Conservation (phyloP, 768 basidiomycete genomes). For the Macrolepiota fuliginosa region DNA sequence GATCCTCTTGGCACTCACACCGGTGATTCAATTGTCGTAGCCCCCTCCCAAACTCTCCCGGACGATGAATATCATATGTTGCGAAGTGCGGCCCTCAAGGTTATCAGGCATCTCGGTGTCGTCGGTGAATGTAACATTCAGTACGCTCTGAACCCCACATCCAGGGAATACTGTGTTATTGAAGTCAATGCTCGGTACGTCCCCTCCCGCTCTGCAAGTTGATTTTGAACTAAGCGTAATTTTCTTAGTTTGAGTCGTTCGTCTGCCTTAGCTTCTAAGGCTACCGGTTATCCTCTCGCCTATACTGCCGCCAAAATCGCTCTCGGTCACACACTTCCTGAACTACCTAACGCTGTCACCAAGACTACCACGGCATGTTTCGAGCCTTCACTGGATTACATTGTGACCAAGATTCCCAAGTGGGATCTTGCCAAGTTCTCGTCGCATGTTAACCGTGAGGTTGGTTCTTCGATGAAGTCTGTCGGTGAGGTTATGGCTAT, state of each 20-base stretch:
- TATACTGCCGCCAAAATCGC: slow-evolving; percentile 99
- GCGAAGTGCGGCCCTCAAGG: slow-evolving; percentile 95
- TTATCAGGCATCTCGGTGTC: slow-evolving; percentile 87
- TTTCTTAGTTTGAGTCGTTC: slow-evolving; percentile 69
- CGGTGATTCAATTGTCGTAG: slow-evolving; percentile 98
- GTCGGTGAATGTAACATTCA: slow-evolving; percentile 97
- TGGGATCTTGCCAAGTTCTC: slow-evolving; percentile 99
- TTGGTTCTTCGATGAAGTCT: slow-evolving; percentile 98
- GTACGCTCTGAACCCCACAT: slow-evolving; percentile 93
- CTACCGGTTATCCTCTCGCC: slow-evolving; percentile 97
- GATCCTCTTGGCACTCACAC: slow-evolving; percentile 99
- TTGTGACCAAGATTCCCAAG: slow-evolving; percentile 99
- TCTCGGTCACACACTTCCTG: slow-evolving; percentile 94
- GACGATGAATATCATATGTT: slow-evolving; percentile 99
- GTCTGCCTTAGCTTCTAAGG: slow-evolving; percentile 96
- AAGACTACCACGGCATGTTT: slow-evolving; percentile 99
- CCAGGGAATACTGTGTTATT: slow-evolving; percentile 95
- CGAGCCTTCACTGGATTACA: slow-evolving; percentile 98
- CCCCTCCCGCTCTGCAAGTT: slow-evolving; percentile 6
- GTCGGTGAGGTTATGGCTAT: slow-evolving; percentile 99
- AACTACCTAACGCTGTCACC: slow-evolving; percentile 97
- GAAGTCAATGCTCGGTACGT: slow-evolving; percentile 91
- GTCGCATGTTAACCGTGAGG: slow-evolving; percentile 86
- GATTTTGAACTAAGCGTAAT: background rate
- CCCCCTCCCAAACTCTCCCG: slow-evolving; percentile 95